Evolutionary conservation across 2,329 filamentous ascomycete species (phyloP), one percentile per base, ranked within the genome.

Genomic region (Calonectria hawksworthii): DNA sequence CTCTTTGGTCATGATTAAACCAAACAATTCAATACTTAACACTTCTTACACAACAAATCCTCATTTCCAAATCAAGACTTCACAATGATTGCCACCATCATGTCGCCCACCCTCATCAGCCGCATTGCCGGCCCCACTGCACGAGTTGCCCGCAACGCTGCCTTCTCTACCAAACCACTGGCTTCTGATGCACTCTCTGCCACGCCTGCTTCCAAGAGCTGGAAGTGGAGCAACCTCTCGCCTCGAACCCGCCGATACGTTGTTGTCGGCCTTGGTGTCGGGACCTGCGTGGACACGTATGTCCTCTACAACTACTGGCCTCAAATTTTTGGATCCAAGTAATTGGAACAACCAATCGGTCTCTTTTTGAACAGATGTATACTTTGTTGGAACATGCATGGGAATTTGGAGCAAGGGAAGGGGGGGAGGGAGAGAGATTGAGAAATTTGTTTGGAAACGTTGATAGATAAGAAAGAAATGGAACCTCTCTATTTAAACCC

Each of bases 291-390:
- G 2, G 83, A 84, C 61, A 69, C 77, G 28, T 80, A 79, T 30
- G 50, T 84, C 9, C 36, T 81, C 10, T 83, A 83, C 71, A 77
- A 80, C 30, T 84, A 83, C 64, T 82, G 76, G 74, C 78, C 81
- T 38, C 52, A 32, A 28, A 77, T 80, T 26, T 67, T 80, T 47
- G 75, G 68, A 73, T 64, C 73, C 13, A 16, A 77, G 66, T 32
- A 73, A 28, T n/a, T 34, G 61, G 4, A 52, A 8, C 34, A 63
- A 28, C 30, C 3, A 38, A 10, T 13, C 21, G 8, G 5, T 23
- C 11, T 14, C 2, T 38, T 14, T 1, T 38, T 18, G 16, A 36
- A 47, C 18, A 23, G n/a, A 7, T 4, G 5, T 23, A 9, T 36
- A 18, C 52, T 13, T 26, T 7, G 32, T 11, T 28, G 44, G 41